Evolutionary conservation across 1,284 basidiomycete genomes (phyloP).

Genomic region (Ganoderma boninense): DNA sequence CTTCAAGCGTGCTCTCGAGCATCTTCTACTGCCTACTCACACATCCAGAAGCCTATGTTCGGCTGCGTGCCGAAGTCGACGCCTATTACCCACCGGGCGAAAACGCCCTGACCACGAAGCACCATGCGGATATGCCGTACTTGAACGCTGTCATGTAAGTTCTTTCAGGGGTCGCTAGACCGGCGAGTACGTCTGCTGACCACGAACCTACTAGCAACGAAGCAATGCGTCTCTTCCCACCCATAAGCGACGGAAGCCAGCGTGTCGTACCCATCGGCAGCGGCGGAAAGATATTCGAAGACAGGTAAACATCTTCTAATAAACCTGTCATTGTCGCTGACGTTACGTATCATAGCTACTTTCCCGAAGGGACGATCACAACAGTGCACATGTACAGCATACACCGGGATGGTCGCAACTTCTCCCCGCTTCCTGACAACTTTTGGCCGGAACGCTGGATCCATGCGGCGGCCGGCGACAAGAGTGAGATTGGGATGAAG

Average conservation of each 20-base stretch:
- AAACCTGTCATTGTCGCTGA: neutral
- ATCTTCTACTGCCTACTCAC: conserved; percentile 37
- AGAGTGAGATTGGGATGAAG: conserved; percentile 18
- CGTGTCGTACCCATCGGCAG: conserved; percentile 47
- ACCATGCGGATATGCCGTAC: conserved; percentile 41
- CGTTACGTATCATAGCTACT: conserved; percentile 27
- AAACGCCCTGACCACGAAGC: conserved; percentile 36
- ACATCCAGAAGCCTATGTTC: conserved; percentile 34
- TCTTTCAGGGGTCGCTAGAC: neutral
- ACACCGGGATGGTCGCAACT: conserved; percentile 45
- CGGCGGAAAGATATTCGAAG: conserved; percentile 37
- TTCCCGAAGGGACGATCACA: conserved; percentile 40
- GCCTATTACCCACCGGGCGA: conserved; percentile 38
- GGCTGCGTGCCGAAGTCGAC: conserved; percentile 42
- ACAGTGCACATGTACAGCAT: conserved; percentile 40
- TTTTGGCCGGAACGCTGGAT: conserved; percentile 47
- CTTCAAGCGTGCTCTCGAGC: conserved; percentile 35
- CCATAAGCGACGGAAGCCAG: conserved; percentile 63
- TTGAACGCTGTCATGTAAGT: conserved; percentile 45
- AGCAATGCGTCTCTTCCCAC: conserved; percentile 61
- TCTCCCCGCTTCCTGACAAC: conserved; percentile 38
- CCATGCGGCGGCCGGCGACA: conserved; percentile 21
- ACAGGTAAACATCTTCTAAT: conserved; percentile 35
- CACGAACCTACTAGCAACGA: conserved; percentile 56
- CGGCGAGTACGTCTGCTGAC: conserved; percentile 6